Evolutionary conservation across 352 stramenopile species (phyloP), one percentile per base, ranked within the genome.

Genomic region (Pythium apleroticum): DNA sequence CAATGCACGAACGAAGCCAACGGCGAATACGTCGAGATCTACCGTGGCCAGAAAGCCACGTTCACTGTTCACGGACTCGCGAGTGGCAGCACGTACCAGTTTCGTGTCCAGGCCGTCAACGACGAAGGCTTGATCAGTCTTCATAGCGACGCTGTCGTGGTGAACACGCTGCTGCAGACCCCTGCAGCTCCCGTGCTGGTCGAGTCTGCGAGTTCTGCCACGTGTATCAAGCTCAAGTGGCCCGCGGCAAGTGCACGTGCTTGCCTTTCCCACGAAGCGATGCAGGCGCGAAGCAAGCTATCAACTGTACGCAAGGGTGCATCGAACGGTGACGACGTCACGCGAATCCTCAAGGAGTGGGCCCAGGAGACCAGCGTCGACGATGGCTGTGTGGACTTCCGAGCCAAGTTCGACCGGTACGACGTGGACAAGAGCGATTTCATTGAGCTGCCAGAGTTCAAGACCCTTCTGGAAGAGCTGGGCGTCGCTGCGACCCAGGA

Each of bases 1-100:
- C 87, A 96, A 60, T 96, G 87, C 66, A 76, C 78, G 11, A 84
- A 92, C 56, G 87, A 97, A 62, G 76, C 77, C 24, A 69, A 76
- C 24, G 86, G 88, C 25, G 79, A 92, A 58, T 97, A 95, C 49
- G 78, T 95, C 17, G 84, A 97, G 68, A 89, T 97, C 50, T 94
- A 96, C 61, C 74, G 82, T 20, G 88, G 87, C 48, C 67, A 77
- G 11, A 79, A 89, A 52, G 66, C 79, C 20, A 71, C 73, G 8
- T 93, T 92, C 41, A 82, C 88, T 6, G 77, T 97, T 0, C 83
- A 93, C 37, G 87, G 87, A 1, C 84, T 97, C 6, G 73, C 85
- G 20, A 90, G 87, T 19, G 88, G 82, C 20, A 87, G 73, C 17
- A 90, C 86, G n/a, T 97, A 96, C 74, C 86, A 96, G 61, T 97